Evolutionary conservation across 768 basidiomycete genomes (phyloP), one percentile per base, ranked within the genome.

Genomic region (Amanita jacksonii): DNA sequence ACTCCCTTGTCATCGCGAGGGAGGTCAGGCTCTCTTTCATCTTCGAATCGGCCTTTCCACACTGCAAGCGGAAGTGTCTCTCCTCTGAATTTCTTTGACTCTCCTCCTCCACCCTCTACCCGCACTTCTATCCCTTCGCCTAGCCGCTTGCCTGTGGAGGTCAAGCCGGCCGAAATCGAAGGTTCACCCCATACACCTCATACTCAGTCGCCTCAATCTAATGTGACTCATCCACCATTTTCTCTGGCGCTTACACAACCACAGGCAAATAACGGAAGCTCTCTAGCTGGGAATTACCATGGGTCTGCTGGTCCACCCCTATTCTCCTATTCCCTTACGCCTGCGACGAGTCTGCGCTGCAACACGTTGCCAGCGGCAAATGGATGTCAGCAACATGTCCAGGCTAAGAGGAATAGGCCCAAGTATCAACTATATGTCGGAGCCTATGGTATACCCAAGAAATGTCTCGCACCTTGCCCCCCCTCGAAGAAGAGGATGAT

Each of bases 371-470:
- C 59, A 5, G 43, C 56, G 1, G 38, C 62, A 40, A 57, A 48
- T 30, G 58, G 49, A 12, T 57, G 54, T 31, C 57, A 57, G 33
- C 57, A 54, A 35, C 60, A 30, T 37, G 54, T 36, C 16, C 51
- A 25, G 45, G 51, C 43, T 45, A 57, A 60, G 50, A 52, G 61
- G 5, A 57, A 58, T n/a, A 56, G 60, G 5, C 55, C 59, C 23
- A 54, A 57, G 16, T 72, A 68, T 49, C 64, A 64, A 24, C 70
- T 92, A 27, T 81, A 87, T 39, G 77, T 81, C 10, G 88, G 84
- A 12, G 87, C 87, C 9, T 90, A 86, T 51, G 90, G 90, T 4
- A 85, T 91, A 40, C 81, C 90, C 0, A 93, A 93, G 59, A 56
- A 63, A 57, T 57, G 57, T 24, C 41, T 50, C 32, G 38, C 43